Percentiles rank a stretch among this genome's conserved stretches.
Evolutionary conservation across 768 basidiomycete genomes (phyloP).

Genomic region (Scleroderma citrinum): DNA sequence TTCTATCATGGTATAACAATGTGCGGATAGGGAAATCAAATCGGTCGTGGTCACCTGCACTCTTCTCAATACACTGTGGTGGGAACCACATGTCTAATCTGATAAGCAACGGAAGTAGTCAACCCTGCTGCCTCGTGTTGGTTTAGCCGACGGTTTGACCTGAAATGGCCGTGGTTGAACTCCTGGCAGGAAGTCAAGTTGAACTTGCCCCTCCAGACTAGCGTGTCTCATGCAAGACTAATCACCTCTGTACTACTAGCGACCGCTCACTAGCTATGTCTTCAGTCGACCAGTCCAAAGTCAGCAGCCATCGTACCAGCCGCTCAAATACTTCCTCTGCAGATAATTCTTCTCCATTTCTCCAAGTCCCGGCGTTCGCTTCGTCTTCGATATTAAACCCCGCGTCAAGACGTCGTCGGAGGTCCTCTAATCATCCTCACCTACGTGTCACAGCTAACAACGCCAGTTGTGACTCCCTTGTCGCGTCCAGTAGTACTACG

Average conservation of each 20-base stretch:
- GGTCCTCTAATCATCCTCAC: background rate
- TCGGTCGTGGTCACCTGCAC: too few species aligned
- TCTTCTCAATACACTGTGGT: too few species aligned
- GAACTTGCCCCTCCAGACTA: constrained; percentile 24
- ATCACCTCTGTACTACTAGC: constrained; percentile 16
- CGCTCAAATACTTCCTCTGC: too few species aligned
- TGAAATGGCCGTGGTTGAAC: background rate
- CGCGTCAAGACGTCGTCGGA: background rate
- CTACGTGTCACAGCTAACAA: background rate
- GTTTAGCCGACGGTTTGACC: constrained; percentile 4
- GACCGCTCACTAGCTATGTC: constrained; percentile 13
- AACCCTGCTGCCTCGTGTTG: background rate
- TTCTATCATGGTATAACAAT: too few species aligned
- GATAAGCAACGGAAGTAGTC: background rate
- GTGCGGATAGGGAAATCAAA: too few species aligned
- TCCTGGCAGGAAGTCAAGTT: constrained; percentile 6
- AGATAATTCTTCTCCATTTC: background rate
- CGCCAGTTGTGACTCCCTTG: background rate
- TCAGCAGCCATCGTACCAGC: background rate
- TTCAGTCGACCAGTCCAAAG: constrained; percentile 8
- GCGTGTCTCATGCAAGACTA: background rate
- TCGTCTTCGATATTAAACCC: background rate
- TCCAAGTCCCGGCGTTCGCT: background rate
- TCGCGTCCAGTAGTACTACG: background rate
- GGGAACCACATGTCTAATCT: too few species aligned